Evolutionary conservation across 495 filamentous ascomycete genomes (phyloP), one percentile per base, ranked within the genome.

Genomic region (Aspergillus taichungensis): DNA sequence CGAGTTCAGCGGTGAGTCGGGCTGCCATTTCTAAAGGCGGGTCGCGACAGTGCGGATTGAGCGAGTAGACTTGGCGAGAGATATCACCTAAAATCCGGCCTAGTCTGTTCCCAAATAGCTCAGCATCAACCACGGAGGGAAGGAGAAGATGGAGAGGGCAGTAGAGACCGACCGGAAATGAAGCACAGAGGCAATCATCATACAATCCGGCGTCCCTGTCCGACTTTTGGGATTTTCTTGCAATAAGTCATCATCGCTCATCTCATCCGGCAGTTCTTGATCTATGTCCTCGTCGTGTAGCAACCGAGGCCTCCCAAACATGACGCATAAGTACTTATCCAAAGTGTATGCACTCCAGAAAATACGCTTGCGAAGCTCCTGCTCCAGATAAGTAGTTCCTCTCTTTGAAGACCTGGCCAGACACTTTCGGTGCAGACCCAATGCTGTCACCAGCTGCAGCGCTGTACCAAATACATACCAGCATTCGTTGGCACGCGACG

Each of bases 281-380:
- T 77, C 74, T 34, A 75, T 68, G 37, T 72, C 69, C 31, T 75
- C 74, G 30, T 74, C 68, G 50, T 69, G 70, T 11, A 78, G 61
- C n/a, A 74, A 45, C n/a, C 66, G 53, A 6, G 78, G 76, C 10
- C 75, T 55, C 1, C 77, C 77, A 40, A 75, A 68, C 53, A 78
- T 68, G 35, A 74, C 61, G 44, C 71, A 74, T n/a, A 80, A 59
- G 47, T 80, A 75, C 50, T 72, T 77, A 54, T 80, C 77, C 10
- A 80, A 49, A 24, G 71, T 69, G 49, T 76, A 78, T 2, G 67
- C 71, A 31, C 72, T 70, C 76, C 76, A 80, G 24, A 82, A 77
- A 5, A 74, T 71, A 5, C 77, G 72, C 45, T 76, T 79, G 6
- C 67, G 65, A 1, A 70, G 47, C 30, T 72, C 66, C 38, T 65